A percentile compares a stretch with the other conserved stretches of the same genome.
Conservation (phyloP, 371 early-diverging fungal species). For the Apophysomyces trapeziformis region DNA sequence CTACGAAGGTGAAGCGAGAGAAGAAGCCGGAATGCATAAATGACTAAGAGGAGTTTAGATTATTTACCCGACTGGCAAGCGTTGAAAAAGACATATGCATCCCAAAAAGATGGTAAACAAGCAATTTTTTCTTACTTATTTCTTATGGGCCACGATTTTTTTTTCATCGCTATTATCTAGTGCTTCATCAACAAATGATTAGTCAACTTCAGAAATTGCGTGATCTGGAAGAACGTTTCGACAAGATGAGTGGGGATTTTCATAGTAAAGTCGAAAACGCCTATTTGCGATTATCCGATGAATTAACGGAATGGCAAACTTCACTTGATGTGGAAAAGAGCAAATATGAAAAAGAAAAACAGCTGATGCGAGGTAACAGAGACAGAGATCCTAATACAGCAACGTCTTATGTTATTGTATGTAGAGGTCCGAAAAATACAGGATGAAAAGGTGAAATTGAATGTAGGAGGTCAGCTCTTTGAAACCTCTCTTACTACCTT, state of each 20-base stretch:
- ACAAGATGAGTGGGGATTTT: conserved; percentile 30
- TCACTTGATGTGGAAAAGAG: conserved; percentile 23
- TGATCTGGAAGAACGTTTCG: conserved; percentile 32
- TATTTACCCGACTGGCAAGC: conserved; percentile 27
- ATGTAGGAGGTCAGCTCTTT: conserved; percentile 47
- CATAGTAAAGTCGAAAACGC: conserved; percentile 27
- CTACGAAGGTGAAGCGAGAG: conserved; percentile 23
- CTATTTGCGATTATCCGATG: conserved; percentile 25
- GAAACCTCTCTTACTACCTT: conserved; percentile 45
- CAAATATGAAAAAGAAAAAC: conserved; percentile 34
- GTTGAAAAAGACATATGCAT: conserved; percentile 25
- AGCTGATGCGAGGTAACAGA: conserved; percentile 24
- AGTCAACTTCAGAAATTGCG: conserved; percentile 31
- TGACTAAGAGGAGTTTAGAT: conserved; percentile 12
- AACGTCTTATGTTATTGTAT: conserved; percentile 3
- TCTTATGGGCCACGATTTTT: not conserved
- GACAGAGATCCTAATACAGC: not conserved
- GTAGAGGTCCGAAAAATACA: conserved; percentile 33
- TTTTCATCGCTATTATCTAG: conserved; percentile 11
- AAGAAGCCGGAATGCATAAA: not conserved
- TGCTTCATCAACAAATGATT: conserved; percentile 25
- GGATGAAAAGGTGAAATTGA: conserved; percentile 46
- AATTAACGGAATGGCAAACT: conserved; percentile 25
- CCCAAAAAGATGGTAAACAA: conserved; percentile 32
- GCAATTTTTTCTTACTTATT: too few relatives aligned